Conservation (phyloP, 441 rosid genomes). For the Flueggea neowawraea region DNA sequence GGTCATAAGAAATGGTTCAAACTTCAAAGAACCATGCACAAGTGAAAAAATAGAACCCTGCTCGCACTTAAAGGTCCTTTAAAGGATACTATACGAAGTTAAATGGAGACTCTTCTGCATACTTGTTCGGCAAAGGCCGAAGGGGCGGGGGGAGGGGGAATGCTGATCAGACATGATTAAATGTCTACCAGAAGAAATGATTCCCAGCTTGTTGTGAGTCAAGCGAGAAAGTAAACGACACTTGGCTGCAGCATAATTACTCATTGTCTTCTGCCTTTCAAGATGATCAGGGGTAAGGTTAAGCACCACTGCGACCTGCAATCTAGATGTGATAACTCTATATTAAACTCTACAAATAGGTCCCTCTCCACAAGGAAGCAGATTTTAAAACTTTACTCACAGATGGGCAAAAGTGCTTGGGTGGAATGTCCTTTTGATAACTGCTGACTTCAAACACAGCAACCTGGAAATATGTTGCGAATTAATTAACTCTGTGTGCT, state of each 20-base stretch:
- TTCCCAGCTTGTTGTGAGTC: conserved; percentile 21
- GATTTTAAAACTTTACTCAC: conserved; percentile 14
- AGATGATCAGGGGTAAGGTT: conserved; percentile 36
- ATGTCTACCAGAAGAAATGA: conserved; percentile 23
- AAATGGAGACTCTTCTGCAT: too few relatives aligned
- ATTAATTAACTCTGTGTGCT: background rate
- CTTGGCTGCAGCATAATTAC: conserved; percentile 25
- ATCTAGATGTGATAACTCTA: background rate
- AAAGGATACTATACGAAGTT: too few relatives aligned
- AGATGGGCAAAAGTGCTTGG: conserved; percentile 21
- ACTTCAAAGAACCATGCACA: too few relatives aligned
- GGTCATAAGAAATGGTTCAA: too few relatives aligned
- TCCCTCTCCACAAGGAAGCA: background rate
- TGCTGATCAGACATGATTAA: background rate
- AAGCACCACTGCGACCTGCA: conserved; percentile 27
- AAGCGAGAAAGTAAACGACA: conserved; percentile 31
- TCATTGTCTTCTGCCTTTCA: conserved; percentile 32
- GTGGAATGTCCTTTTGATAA: conserved; percentile 34
- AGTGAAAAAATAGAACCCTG: too few relatives aligned
- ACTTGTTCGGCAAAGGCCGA: too few relatives aligned
- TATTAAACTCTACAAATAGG: background rate
- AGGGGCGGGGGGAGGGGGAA: too few relatives aligned
- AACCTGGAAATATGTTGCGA: conserved; percentile 17
- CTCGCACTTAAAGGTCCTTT: too few relatives aligned
- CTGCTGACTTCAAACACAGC: conserved; percentile 39